Percentiles rank a stretch among this genome's conserved stretches.
Evolutionary conservation across 202 grass and related monocot genomes (phyloP).

Genomic region (Eragrostis tef): DNA sequence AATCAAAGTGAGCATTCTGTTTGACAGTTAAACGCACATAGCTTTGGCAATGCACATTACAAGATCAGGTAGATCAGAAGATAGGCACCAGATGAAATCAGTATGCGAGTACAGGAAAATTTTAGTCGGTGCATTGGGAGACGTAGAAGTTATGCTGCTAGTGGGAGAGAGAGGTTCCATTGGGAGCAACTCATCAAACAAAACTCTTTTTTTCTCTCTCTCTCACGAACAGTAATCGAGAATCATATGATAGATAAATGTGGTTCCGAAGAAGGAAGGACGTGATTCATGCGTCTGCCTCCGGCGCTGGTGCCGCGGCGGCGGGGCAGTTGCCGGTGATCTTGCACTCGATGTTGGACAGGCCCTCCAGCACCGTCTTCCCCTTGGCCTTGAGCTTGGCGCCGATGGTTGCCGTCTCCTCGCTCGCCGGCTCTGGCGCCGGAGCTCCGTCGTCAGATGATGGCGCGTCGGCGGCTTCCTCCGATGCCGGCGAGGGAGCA

Average conservation of each 20-base stretch:
- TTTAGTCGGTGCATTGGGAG: neutral
- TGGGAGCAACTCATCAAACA: neutral
- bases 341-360: neutral
- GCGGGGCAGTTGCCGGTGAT: neutral
- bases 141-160: neutral
- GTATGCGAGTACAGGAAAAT: no score
- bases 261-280: no score
- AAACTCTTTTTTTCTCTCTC: no score
- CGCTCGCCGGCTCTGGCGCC: neutral
- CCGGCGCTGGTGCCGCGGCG: neutral
- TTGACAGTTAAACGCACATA: neutral
- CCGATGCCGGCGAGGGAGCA: neutral
- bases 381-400: neutral
- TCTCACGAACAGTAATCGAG: neutral
- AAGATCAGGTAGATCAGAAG: neutral
- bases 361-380: neutral
- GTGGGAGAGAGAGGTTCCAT: no score
- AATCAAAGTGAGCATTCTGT: neutral
- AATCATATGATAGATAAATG: no score
- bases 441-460: neutral
- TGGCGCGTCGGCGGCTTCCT: neutral
- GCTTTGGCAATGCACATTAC: no score
- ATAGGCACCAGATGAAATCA: neutral
- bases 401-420: neutral
- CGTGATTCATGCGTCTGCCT: neutral